Percentiles rank a stretch among this genome's conserved stretches.
phyloP scores from a whole-genome alignment of 2,329 filamentous ascomycete genomes.

The Leptographium galeiforme region DNA sequence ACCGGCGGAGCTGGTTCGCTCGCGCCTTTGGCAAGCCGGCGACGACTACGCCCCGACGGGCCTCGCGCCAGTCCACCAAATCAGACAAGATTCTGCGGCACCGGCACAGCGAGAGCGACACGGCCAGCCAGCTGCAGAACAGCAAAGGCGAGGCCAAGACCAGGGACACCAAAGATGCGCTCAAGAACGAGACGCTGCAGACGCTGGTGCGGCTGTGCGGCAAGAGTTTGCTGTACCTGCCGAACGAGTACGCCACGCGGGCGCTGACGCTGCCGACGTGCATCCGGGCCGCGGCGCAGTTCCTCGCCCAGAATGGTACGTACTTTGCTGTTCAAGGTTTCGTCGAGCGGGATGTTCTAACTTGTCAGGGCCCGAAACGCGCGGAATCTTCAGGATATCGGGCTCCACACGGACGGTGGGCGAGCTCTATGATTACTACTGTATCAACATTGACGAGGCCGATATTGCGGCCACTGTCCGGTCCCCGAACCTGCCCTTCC shows the following conservation, averaged over 20 bases:
- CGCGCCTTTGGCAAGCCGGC: constrained; percentile 19
- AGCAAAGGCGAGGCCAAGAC: constrained; percentile 21
- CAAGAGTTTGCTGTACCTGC: constrained; percentile 47
- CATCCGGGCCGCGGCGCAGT: constrained; percentile 51
- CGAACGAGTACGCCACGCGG: constrained; percentile 42
- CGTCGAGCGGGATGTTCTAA: neutral
- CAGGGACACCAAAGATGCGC: constrained; percentile 13
- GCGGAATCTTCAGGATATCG: constrained; percentile 50
- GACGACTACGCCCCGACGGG: constrained; percentile 9
- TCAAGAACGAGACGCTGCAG: constrained; percentile 38
- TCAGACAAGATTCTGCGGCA: neutral
- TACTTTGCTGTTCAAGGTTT: neutral
- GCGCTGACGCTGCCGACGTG: constrained; percentile 50
- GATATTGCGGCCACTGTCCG: constrained; percentile 44
- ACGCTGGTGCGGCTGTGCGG: constrained; percentile 51
- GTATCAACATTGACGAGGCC: constrained; percentile 28
- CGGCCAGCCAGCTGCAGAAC: constrained; percentile 29
- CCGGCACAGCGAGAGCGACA: constrained; percentile 23
- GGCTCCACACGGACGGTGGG: constrained; percentile 44
- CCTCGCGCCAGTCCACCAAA: constrained; percentile 13
- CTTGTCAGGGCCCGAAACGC: constrained; percentile 25
- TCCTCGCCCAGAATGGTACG: constrained; percentile 46
- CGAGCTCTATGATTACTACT: constrained; percentile 51
- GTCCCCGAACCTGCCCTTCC: constrained; percentile 43
- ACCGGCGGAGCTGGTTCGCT: constrained; percentile 18